Percentiles rank a stretch among this genome's conserved stretches.
Conservation (phyloP, 2,329 filamentous ascomycete genomes). For the Plectosphaerella plurivora region DNA sequence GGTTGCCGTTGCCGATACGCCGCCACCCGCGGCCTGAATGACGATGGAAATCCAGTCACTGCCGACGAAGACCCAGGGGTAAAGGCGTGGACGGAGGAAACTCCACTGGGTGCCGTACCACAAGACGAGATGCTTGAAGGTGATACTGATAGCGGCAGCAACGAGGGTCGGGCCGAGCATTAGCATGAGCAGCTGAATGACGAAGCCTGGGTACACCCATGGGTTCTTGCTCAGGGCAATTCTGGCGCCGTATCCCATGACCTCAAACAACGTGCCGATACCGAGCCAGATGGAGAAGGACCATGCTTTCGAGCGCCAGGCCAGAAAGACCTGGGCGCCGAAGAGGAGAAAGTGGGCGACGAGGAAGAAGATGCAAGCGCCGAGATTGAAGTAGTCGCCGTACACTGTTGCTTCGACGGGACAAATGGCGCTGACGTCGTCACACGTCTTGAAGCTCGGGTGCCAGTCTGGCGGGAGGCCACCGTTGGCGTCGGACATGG, state of each 20-base stretch:
- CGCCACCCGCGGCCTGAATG: conserved; percentile 16
- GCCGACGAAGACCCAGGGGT: conserved; percentile 43
- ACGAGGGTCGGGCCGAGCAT: conserved; percentile 36
- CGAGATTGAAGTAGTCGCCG: conserved; percentile 17
- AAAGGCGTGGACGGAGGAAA: conserved; percentile 32
- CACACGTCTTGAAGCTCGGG: conserved; percentile 2
- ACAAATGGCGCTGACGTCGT: conserved; percentile 1
- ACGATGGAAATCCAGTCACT: conserved; percentile 35
- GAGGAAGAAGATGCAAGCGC: conserved; percentile 26
- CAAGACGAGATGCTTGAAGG: conserved; percentile 37
- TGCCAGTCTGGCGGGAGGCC: neutral
- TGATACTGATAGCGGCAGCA: conserved; percentile 38
- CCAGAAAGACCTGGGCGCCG: conserved; percentile 25
- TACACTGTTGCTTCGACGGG: conserved; percentile 17
- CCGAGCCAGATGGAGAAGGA: conserved; percentile 27
- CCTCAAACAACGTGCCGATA: conserved; percentile 33
- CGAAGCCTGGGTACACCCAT: conserved; percentile 32
- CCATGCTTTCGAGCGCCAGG: conserved; percentile 29
- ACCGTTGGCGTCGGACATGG: neutral
- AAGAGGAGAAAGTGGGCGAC: conserved; percentile 26
- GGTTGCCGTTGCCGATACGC: conserved; percentile 12
- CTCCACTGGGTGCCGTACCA: conserved; percentile 34
- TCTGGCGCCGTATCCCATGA: conserved; percentile 35
- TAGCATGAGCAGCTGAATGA: conserved; percentile 36
- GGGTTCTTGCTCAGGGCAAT: conserved; percentile 34